Evolutionary conservation across 2,329 filamentous ascomycete genomes (phyloP), one percentile per base, ranked within the genome.

Genomic region (Diaporthe eres): DNA sequence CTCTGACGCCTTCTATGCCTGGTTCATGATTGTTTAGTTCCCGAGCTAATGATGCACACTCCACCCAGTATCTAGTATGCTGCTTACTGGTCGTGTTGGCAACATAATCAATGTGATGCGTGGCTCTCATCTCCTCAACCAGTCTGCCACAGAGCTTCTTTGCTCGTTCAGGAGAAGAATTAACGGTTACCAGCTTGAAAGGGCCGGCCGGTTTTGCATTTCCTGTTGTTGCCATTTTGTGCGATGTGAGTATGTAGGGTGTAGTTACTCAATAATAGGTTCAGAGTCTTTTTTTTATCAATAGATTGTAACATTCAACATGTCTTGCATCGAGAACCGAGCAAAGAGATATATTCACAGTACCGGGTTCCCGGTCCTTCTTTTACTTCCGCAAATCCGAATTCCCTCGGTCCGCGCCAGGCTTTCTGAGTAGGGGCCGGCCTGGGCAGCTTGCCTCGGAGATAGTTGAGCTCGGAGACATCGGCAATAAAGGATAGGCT

Each of bases 131-230:
- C 17, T 87, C 88, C 74, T 92, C 90, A 15, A 89, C 86, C 51
- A 94, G 83, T 0, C 90, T 87, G 15, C 92, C 92, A 79, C 93
- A 89, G 47, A 94, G 83, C 10, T 86, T 84, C 83, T 91, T 90
- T 47, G 92, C 92, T 74, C 92, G 87, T 77, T 93, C 92, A 0
- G 92, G 92, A 2, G 89, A 91, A 1, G 89, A 93, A 84, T 94
- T 94, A 78, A 94, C 91, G 2, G 91, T 94, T 42, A 93, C 88
- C 17, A 94, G 88, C 79, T 86, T 89, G 84, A 88, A 94, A 4
- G 91, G 91, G 25, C 90, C 90, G 19, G 88, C 55, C 53, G 28
- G 55, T 85, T 68, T 58, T 74, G 31, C 34, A 4, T 44, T 53
- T 70, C 15, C 34, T 22, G 49, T 55, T 17, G 49, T 12, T 47